A percentile compares a stretch with the other conserved stretches of the same genome.
These are phyloP conservation scores for Smittium culicis DNA, from an alignment of 371 early-diverging fungal species.

Conservation along the genomic window DNA sequence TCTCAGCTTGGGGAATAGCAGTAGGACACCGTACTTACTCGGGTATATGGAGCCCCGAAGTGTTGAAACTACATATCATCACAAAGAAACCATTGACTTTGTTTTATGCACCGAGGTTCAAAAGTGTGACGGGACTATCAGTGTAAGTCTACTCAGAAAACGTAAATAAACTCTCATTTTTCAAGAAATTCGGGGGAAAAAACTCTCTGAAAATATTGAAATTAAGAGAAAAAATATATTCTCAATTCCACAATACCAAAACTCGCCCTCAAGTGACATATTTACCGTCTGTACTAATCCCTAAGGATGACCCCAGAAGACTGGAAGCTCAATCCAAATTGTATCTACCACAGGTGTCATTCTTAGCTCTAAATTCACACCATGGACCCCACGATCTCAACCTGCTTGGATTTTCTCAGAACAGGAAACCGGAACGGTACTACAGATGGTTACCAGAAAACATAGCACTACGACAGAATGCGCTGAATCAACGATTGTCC, in stretches of 20 bases:
- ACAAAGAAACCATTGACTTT: neutral
- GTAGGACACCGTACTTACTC: neutral
- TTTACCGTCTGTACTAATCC: neutral
- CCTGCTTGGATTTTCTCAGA: neutral
- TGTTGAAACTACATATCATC: neutral
- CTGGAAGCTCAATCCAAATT: neutral
- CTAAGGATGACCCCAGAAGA: neutral
- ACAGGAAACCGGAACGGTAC: neutral
- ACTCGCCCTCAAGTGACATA: neutral
- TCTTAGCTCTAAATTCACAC: neutral
- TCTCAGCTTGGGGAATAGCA: neutral
- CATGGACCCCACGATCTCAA: neutral
- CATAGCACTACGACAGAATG: neutral
- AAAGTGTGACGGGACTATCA: neutral
- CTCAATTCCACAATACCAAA: neutral
- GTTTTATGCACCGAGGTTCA: neutral
- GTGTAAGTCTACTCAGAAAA: conserved; percentile 3
- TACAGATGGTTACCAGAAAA: neutral
- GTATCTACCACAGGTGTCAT: neutral
- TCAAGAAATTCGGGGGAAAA: neutral
- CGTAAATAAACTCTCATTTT: neutral
- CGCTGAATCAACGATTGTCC: neutral
- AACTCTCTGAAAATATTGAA: conserved; percentile 1
- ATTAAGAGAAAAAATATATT: neutral
- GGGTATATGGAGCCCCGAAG: neutral